Evolutionary conservation across 1,284 basidiomycete genomes (phyloP).

Genomic region (Irpex rosettiformis): DNA sequence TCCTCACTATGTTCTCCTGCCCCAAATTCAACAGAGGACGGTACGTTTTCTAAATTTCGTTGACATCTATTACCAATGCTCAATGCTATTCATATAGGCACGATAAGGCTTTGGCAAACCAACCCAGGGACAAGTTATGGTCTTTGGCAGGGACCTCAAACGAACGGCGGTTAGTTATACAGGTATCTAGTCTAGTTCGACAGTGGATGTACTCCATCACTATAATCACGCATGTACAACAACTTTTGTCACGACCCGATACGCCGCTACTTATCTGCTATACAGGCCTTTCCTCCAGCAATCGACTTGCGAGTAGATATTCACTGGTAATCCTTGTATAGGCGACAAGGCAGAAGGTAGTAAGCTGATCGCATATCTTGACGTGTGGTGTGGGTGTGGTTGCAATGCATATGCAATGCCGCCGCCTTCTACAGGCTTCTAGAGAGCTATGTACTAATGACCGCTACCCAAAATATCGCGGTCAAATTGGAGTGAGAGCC

Average conservation of each 20-base stretch:
- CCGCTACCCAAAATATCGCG: no score
- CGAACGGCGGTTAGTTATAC: conserved; percentile 43
- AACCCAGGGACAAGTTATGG: conserved; percentile 92
- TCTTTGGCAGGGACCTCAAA: conserved; percentile 75
- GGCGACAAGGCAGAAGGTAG: neutral
- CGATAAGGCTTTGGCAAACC: conserved; percentile 96
- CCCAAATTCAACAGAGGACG: conserved; percentile 54
- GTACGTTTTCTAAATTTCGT: conserved; percentile 35
- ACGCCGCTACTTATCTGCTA: neutral
- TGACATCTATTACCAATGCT: neutral
- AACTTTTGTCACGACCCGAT: neutral
- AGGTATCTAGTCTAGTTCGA: conserved; percentile 15
- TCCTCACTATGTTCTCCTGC: conserved; percentile 12
- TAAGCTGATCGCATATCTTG: no score
- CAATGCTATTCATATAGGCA: conserved; percentile 46
- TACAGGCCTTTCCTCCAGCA: neutral
- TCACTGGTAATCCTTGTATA: neutral
- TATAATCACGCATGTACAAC: conserved; percentile 8
- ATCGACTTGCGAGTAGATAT: neutral
- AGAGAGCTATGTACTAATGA: no score
- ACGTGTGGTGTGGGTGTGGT: no score
- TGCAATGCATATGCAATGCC: no score
- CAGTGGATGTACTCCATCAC: conserved; percentile 6
- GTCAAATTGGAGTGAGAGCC: no score
- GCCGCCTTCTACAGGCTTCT: no score